phyloP scores from a whole-genome alignment of 805 yeast species.

The Ogataea ganodermae region DNA sequence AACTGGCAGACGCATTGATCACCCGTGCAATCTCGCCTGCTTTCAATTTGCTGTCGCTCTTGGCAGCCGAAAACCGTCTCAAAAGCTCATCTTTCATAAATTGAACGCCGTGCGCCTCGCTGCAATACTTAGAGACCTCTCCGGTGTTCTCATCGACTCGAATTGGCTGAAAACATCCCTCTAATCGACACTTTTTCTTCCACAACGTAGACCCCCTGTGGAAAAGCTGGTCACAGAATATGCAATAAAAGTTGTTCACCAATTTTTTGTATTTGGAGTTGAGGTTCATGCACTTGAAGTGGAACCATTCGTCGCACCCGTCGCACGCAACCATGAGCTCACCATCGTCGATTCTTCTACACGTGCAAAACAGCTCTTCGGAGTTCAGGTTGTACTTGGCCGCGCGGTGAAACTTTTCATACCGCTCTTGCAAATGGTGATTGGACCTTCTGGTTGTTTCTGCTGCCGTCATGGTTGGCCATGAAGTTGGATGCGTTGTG shows the following conservation, averaged over 20 bases:
- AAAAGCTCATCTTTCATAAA: conserved; percentile 40
- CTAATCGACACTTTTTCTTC: conserved; percentile 74
- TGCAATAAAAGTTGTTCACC: conserved; percentile 69
- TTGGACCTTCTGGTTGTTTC: conserved; percentile 1
- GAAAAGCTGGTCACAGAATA: conserved; percentile 57
- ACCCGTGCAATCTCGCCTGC: conserved; percentile 19
- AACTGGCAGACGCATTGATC: conserved; percentile 17
- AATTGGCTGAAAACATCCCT: conserved; percentile 58
- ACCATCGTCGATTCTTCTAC: conserved; percentile 77
- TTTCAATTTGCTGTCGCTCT: conserved; percentile 13
- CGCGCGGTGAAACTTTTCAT: conserved; percentile 32
- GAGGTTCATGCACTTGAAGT: conserved; percentile 73
- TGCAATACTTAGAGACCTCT: conserved; percentile 67
- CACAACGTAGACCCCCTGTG: conserved; percentile 58
- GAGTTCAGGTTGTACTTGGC: conserved; percentile 48
- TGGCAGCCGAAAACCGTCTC: conserved; percentile 15
- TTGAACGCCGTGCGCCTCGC: conserved; percentile 64
- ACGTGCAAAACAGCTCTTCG: conserved; percentile 73
- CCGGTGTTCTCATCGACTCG: conserved; percentile 25
- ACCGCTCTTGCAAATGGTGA: conserved; percentile 31
- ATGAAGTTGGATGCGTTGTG: background rate
- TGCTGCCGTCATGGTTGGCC: background rate
- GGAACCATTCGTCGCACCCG: conserved; percentile 95
- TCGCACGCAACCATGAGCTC: conserved; percentile 93
- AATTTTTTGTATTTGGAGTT: conserved; percentile 52